phyloP scores from a whole-genome alignment of 257 asterid genomes.

The Echites panduratus region DNA sequence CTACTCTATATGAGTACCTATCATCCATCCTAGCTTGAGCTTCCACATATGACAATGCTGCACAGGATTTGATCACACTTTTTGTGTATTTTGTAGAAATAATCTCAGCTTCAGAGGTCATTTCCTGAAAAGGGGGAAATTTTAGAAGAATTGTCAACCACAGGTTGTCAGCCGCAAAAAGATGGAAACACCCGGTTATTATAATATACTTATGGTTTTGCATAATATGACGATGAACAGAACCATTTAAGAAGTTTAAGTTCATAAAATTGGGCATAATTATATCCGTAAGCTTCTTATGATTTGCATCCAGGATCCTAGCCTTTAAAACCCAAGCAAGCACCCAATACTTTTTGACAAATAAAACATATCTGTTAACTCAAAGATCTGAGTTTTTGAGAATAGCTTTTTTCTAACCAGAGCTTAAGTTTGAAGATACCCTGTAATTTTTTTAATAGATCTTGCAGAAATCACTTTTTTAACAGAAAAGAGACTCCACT shows the following conservation, averaged over 20 bases:
- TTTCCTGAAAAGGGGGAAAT: conserved; percentile 49
- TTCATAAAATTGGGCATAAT: neutral
- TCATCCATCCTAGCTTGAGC: conserved; percentile 99
- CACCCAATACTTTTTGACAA: neutral
- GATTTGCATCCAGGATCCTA: neutral
- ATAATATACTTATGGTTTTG: neutral
- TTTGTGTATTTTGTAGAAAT: conserved; percentile 80
- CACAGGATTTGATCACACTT: conserved; percentile 84
- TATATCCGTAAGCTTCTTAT: neutral
- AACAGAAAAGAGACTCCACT: neutral
- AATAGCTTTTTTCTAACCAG: neutral
- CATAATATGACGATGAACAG: neutral
- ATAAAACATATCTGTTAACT: neutral
- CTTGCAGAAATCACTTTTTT: neutral
- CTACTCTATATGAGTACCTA: conserved; percentile 40
- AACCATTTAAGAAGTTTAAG: neutral
- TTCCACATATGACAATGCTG: conserved; percentile 94
- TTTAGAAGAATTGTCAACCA: neutral
- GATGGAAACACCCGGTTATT: neutral
- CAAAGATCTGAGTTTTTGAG: neutral
- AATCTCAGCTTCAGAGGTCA: conserved; percentile 90
- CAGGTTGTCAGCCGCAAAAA: neutral
- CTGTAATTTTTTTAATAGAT: neutral
- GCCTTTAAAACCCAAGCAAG: neutral
- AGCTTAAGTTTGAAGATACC: neutral